Evolutionary conservation across 495 filamentous ascomycete species (phyloP).

Genomic region (Penicillium nucicola): DNA sequence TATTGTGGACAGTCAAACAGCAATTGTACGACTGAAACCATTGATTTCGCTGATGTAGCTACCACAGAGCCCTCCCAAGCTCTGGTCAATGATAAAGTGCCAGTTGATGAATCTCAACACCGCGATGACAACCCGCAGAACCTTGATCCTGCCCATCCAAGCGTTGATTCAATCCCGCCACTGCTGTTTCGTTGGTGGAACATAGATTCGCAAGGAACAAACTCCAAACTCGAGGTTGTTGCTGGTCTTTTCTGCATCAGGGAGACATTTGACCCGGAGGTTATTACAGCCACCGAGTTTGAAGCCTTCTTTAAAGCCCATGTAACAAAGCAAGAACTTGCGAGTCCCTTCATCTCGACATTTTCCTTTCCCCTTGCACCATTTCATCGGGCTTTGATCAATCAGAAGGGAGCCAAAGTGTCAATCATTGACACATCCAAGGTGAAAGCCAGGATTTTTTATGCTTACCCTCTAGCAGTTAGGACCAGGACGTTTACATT

Average conservation of each 20-base stretch:
- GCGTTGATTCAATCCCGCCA: constrained; percentile 12
- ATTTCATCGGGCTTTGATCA: constrained; percentile 28
- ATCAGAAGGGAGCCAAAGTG: constrained; percentile 24
- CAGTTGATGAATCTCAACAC: too few species aligned
- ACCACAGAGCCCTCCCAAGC: too few species aligned
- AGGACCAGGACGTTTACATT: constrained; percentile 13
- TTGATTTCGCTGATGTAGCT: too few species aligned
- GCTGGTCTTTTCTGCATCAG: constrained; percentile 24
- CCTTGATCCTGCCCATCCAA: neutral
- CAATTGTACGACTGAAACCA: too few species aligned
- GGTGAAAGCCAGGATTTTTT: constrained; percentile 19
- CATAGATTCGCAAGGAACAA: constrained; percentile 30
- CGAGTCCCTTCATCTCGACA: constrained; percentile 35
- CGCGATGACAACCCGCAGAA: neutral
- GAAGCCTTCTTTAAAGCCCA: constrained; percentile 22
- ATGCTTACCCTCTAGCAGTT: constrained; percentile 19
- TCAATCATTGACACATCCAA: constrained; percentile 30
- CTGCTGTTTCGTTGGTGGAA: constrained; percentile 39
- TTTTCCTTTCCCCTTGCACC: constrained; percentile 24
- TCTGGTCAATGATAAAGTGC: too few species aligned
- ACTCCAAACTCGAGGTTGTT: constrained; percentile 12
- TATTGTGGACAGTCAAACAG: too few species aligned
- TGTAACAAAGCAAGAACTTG: constrained; percentile 10
- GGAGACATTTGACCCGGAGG: constrained; percentile 8
- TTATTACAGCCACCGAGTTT: constrained; percentile 16